These are phyloP conservation scores for Backusella tarrabulga DNA, from an alignment of 192 early-diverging fungal genomes.

Conservation along the genomic window DNA sequence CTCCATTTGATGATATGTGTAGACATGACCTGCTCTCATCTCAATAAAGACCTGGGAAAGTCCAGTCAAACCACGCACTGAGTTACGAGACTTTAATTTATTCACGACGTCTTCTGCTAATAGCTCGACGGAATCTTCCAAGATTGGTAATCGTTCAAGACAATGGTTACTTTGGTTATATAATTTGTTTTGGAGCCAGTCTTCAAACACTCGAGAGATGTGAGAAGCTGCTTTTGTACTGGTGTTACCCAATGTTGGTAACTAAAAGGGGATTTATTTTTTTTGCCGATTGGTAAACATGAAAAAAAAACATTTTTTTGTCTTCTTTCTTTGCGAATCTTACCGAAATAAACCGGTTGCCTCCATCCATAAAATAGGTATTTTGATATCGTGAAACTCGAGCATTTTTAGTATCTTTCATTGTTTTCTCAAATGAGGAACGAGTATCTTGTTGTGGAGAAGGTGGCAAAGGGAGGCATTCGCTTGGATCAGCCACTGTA, in stretches of 20 bases:
- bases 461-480: background rate
- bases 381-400: constrained; percentile 29
- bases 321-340: background rate
- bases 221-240: constrained; percentile 33
- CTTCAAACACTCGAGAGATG: constrained; percentile 36
- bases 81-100: constrained; percentile 25
- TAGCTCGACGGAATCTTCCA: constrained; percentile 39
- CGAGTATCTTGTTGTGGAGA: background rate
- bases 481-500: constrained; percentile 1
- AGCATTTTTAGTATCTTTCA: constrained; percentile 17
- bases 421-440: constrained; percentile 7
- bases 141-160: constrained; percentile 32
- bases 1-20: constrained; percentile 30
- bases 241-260: constrained; percentile 34
- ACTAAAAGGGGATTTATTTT: constrained; percentile 8
- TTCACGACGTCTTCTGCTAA: constrained; percentile 36
- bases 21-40: constrained; percentile 40
- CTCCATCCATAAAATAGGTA: constrained; percentile 40
- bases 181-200: constrained; percentile 39
- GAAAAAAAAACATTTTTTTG: background rate
- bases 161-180: constrained; percentile 7
- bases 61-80: constrained; percentile 27
- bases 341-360: constrained; percentile 41
- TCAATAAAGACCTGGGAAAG: constrained; percentile 26
- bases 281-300: background rate